Evolutionary conservation across 176 grass and related monocot genomes (phyloP), one percentile per base, ranked within the genome.

Genomic region (Bromus sterilis): DNA sequence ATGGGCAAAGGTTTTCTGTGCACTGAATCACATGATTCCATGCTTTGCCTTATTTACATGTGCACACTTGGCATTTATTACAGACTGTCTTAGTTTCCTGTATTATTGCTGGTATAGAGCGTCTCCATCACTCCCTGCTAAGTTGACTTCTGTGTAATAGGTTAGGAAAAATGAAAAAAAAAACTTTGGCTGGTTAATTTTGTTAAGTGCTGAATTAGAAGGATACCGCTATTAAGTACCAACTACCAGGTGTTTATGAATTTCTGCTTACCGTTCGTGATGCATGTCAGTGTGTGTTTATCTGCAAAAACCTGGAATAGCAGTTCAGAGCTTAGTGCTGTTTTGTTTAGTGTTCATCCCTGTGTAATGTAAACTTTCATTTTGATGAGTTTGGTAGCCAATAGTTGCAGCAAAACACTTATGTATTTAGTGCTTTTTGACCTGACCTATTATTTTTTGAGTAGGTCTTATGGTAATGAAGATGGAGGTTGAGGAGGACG

Each of bases 401-500:
- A 28, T 28, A 29, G 2, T 37, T 61, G 8, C 9, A 18, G 61
- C 39, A 14, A 49, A 58, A 61, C 36, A 12, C 32, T 66, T 51
- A n/a, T 66, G 2, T 25, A 34, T 69, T 39, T 64, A 42, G 28
- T 79, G 79, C 37, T 32, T 51, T 78, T 7, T 48, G 66, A 57
- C 23, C 40, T 78, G 29, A 78, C 73, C 5, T 41, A 25, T 24
- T 53, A 77, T 74, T 9, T 69, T 40, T 40, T 65, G 41, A 13
- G 23, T 66, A 90, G 88, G 83, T 51, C 72, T 82, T 79, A 82
- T 86, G 89, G 86, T 84, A n/a, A 88, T 88, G 82, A 88, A 91
- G 89, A 91, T 85, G 82, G 89, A 91, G 59, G 36, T 78, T 18
- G 82, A 91, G 20, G 85, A 85, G 15, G 66, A 82, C 26, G 71